Evolutionary conservation across 352 stramenopile genomes (phyloP), one percentile per base, ranked within the genome.

Genomic region (Pythium diclinum): DNA sequence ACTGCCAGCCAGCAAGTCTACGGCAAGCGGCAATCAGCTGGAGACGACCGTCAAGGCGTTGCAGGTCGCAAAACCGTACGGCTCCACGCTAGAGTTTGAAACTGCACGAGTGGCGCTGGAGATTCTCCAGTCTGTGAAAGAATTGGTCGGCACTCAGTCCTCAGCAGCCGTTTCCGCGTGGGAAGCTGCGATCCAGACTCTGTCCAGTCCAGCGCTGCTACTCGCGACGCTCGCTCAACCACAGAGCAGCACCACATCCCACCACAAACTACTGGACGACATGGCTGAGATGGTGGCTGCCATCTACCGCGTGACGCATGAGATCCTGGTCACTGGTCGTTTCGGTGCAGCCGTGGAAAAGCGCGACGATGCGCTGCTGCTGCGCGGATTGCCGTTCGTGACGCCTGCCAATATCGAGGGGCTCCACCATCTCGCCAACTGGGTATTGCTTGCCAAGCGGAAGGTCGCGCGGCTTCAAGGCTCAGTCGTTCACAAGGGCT

Each of bases 361-460:
- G 19, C 59, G 68, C 25, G 63, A 60, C 61, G 73, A 61, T 23
- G 32, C 62, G 21, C 63, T 63, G 6, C 38, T 61, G n/a, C 46
- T 59, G 33, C 58, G 65, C 11, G 67, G 61, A 0, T 25, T 73
- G 17, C 63, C 59, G n/a, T 72, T 72, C 14, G 53, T 80, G 16
- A 88, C 79, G 23, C 67, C 75, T 0, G 78, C 85, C 6, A 96
- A 92, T 58, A 55, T 94, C n/a, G 85, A 94, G 47, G 74, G 76
- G 38, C 67, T 92, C 25, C 75, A 85, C 14, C 80, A 93, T 65
- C 68, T 96, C 25, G 80, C 81, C 17, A 92, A 92, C 57, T 94
- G 85, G 85, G 81, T 92, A 14, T 59, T 92, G 23, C 65, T 94
- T 9, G 83, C 82, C 17, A 90, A 89, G 56, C 83, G 83, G 38